phyloP scores from a whole-genome alignment of 768 basidiomycete genomes.

The Lactifluus echinatus region DNA sequence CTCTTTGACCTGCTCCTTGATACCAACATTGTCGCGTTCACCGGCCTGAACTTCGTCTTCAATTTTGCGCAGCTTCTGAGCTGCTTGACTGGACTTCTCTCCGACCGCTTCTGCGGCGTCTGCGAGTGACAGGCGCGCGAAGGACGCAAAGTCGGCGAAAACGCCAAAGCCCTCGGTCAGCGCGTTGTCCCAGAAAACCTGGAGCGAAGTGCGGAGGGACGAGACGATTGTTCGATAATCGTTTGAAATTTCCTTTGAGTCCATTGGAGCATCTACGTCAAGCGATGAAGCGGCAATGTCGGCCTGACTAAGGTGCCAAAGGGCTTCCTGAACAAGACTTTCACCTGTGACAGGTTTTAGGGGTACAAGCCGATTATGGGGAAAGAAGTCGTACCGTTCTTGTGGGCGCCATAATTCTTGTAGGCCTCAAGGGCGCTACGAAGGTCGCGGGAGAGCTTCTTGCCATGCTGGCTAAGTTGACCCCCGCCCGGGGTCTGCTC shows the following conservation, averaged over 20 bases:
- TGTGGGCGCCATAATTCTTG: slow-evolving; percentile 42
- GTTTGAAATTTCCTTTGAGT: slow-evolving; percentile 37
- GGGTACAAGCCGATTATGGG: not conserved
- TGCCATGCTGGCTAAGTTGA: slow-evolving; percentile 49
- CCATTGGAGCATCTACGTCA: slow-evolving; percentile 25
- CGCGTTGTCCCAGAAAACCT: slow-evolving; percentile 45
- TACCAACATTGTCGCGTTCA: slow-evolving; percentile 47
- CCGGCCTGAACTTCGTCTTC: slow-evolving; percentile 55
- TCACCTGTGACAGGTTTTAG: slow-evolving; percentile 37
- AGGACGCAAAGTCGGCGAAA: slow-evolving; percentile 55
- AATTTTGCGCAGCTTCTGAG: slow-evolving; percentile 43
- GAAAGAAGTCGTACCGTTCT: slow-evolving; percentile 40
- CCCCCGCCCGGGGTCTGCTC: slow-evolving; percentile 32
- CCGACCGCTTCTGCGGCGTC: slow-evolving; percentile 58
- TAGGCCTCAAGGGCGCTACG: slow-evolving; percentile 49
- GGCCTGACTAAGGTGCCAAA: slow-evolving; percentile 55
- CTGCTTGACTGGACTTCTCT: slow-evolving; percentile 40
- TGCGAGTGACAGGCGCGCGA: slow-evolving; percentile 53
- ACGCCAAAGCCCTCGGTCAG: slow-evolving; percentile 46
- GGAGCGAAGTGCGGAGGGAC: slow-evolving; percentile 43
- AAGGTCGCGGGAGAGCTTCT: slow-evolving; percentile 41
- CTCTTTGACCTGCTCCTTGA: slow-evolving; percentile 42
- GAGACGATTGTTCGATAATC: slow-evolving; percentile 45
- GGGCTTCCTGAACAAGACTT: slow-evolving; percentile 52
- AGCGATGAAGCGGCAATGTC: slow-evolving; percentile 37